Percentiles rank a stretch among this genome's conserved stretches.
These are phyloP conservation scores for Penicillium digitatum DNA, from an alignment of 2,329 filamentous ascomycete genomes.

Conservation along the genomic window DNA sequence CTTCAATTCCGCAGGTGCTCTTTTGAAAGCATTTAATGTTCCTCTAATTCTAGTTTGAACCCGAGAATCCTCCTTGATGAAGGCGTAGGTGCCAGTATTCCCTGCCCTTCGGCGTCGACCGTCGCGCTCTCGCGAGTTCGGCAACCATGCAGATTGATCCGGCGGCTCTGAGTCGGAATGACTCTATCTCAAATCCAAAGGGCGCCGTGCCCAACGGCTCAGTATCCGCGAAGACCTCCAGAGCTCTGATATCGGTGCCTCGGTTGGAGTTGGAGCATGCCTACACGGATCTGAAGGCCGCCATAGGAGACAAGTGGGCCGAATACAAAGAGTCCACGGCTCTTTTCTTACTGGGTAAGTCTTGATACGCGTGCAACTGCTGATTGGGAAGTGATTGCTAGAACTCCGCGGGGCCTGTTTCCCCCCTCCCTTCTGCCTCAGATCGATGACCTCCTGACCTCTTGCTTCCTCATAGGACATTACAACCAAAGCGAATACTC, in stretches of 20 bases:
- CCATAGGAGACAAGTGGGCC: constrained; percentile 57
- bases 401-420: not conserved
- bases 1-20: constrained; percentile 21
- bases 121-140: constrained; percentile 33
- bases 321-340: constrained; percentile 58
- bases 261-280: constrained; percentile 61
- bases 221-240: constrained; percentile 47
- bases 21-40: constrained; percentile 7
- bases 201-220: constrained; percentile 27
- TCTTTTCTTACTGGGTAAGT: constrained; percentile 55
- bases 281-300: constrained; percentile 58
- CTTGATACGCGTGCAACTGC: constrained; percentile 1
- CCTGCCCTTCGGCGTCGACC: constrained; percentile 40
- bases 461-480: constrained; percentile 42
- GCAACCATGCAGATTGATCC: constrained; percentile 46
- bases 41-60: constrained; percentile 11
- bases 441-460: constrained; percentile 20
- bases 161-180: constrained; percentile 43
- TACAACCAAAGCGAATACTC: constrained; percentile 60
- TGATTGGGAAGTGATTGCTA: not conserved
- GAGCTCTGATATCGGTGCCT: constrained; percentile 52
- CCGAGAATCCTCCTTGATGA: constrained; percentile 34
- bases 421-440: not conserved
- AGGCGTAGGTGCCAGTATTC: constrained; percentile 33
- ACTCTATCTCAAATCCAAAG: constrained; percentile 38